Percentiles rank a stretch among this genome's conserved stretches.
phyloP scores from a whole-genome alignment of 2,329 filamentous ascomycete species.

The Dryadomyces sulphureus region DNA sequence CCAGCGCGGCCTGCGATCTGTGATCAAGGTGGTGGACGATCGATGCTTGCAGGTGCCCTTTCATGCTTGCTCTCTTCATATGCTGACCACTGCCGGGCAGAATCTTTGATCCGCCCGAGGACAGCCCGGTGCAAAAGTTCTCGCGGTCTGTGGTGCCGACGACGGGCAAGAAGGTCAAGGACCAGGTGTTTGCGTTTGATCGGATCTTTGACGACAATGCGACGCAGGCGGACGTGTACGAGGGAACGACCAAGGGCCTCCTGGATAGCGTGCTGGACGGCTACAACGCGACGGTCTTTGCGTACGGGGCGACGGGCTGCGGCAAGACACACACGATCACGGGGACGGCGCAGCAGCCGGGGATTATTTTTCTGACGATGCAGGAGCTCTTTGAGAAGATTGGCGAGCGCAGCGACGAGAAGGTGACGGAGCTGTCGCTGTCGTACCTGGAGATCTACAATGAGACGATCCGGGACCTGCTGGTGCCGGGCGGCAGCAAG shows the following conservation, averaged over 20 bases:
- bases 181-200: slow-evolving; percentile 95
- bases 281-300: slow-evolving; percentile 98
- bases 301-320: slow-evolving; percentile 93
- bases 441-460: slow-evolving; percentile 99
- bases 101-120: slow-evolving; percentile 93
- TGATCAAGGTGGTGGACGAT: slow-evolving; percentile 94
- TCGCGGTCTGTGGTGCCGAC: slow-evolving; percentile 62
- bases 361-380: slow-evolving; percentile 98
- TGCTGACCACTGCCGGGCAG: no score
- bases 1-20: slow-evolving; percentile 72
- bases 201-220: slow-evolving; percentile 93
- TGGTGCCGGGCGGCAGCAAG: slow-evolving; percentile 75
- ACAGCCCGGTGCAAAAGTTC: slow-evolving; percentile 81
- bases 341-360: slow-evolving; percentile 79
- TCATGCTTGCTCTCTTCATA: no score
- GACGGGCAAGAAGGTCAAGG: slow-evolving; percentile 83
- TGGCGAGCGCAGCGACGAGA: slow-evolving; percentile 69
- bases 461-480: slow-evolving; percentile 88
- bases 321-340: slow-evolving; percentile 98
- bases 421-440: slow-evolving; percentile 76
- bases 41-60: slow-evolving; percentile 88
- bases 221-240: slow-evolving; percentile 85
- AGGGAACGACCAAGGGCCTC: slow-evolving; percentile 76
- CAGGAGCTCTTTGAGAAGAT: slow-evolving; percentile 97
- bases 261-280: slow-evolving; percentile 91